phyloP scores from a whole-genome alignment of 345 rosid species.

The Turritis glabra region DNA sequence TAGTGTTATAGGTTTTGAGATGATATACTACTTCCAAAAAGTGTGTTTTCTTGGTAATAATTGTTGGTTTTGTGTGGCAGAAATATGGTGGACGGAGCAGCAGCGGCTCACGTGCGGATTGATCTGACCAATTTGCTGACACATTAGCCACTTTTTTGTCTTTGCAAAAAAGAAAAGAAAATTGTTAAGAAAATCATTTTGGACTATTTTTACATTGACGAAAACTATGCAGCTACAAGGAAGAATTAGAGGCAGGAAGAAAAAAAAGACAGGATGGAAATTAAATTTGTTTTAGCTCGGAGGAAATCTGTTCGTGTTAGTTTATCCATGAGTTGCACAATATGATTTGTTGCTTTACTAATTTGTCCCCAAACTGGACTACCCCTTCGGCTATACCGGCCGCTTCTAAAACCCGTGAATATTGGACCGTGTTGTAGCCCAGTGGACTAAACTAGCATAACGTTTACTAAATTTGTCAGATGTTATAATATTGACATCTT shows the following conservation, averaged over 20 bases:
- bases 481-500: not conserved
- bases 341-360: conserved; percentile 1
- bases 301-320: not conserved
- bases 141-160: conserved; percentile 29
- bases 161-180: not conserved
- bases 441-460: not conserved
- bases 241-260: not conserved
- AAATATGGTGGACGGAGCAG: conserved; percentile 61
- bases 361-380: not conserved
- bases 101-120: conserved; percentile 54
- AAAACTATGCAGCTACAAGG: conserved; percentile 18
- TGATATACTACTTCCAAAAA: not conserved
- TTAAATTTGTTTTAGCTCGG: not conserved
- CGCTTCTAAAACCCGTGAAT: not conserved
- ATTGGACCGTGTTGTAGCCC: not conserved
- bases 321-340: not conserved
- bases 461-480: not conserved
- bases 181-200: conserved; percentile 24
- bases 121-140: conserved; percentile 10
- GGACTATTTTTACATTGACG: conserved; percentile 16
- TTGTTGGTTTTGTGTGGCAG: conserved; percentile 35
- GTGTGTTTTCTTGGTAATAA: not conserved
- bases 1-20: not conserved
- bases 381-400: not conserved
- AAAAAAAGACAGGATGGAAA: not conserved